Percentiles rank a stretch among this genome's conserved stretches.
Conservation (phyloP, 2,329 filamentous ascomycete genomes). For the Penicillium sp. region DNA sequence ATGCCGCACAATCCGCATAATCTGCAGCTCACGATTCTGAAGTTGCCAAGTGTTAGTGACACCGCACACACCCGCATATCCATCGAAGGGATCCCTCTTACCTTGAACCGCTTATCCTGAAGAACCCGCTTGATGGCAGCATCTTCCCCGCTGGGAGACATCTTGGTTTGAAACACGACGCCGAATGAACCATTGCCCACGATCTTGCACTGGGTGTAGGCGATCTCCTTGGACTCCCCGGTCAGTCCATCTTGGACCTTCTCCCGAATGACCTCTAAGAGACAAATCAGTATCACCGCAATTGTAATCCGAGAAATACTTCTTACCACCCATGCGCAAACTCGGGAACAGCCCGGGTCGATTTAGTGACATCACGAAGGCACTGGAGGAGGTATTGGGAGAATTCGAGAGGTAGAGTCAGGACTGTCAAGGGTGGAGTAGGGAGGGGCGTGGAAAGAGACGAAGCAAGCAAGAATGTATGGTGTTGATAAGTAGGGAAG, state of each 20-base stretch:
- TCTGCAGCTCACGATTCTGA: constrained; percentile 97
- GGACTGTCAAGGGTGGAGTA: constrained; percentile 40
- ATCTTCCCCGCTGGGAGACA: constrained; percentile 96
- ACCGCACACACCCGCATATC: neutral
- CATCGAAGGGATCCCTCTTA: constrained; percentile 37
- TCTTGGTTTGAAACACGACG: constrained; percentile 97
- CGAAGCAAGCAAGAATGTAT: constrained; percentile 37
- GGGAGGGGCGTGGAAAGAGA: constrained; percentile 36
- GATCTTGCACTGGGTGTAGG: constrained; percentile 99
- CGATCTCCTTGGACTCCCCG: constrained; percentile 91
- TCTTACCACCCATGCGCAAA: constrained; percentile 95
- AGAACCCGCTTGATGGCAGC: constrained; percentile 98
- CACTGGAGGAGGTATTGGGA: constrained; percentile 18
- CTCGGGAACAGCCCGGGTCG: constrained; percentile 82
- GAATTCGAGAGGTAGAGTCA: constrained; percentile 18
- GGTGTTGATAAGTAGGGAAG: constrained; percentile 21
- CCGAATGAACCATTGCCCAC: constrained; percentile 98
- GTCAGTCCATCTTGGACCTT: constrained; percentile 98
- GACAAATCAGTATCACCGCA: constrained; percentile 18
- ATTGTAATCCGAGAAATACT: constrained; percentile 18
- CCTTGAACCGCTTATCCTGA: constrained; percentile 99
- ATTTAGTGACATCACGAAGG: constrained; percentile 74
- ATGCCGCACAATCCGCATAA: constrained; percentile 98
- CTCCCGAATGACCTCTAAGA: constrained; percentile 87
- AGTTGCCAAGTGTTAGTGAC: constrained; percentile 31